phyloP scores from a whole-genome alignment of 1,284 basidiomycete genomes.

The Wolfiporia cocos region DNA sequence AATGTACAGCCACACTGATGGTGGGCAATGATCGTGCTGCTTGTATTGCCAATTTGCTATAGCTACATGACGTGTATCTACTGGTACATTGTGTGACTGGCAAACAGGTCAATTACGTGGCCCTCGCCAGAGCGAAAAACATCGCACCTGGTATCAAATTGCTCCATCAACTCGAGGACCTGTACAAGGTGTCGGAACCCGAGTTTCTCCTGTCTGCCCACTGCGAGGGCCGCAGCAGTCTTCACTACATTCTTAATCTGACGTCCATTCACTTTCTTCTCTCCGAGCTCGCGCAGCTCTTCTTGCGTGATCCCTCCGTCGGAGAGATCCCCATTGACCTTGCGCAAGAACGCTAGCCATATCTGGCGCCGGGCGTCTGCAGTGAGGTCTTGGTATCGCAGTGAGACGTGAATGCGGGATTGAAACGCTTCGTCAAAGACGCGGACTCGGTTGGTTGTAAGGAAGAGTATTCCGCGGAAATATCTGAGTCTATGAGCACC shows the following conservation, averaged over 20 bases:
- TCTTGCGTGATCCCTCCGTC: constrained; percentile 31
- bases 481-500: constrained; percentile 33
- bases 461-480: constrained; percentile 59
- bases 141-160: constrained; percentile 47
- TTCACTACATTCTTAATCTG: constrained; percentile 63
- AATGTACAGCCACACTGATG: too few species aligned
- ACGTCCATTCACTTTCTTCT: constrained; percentile 50
- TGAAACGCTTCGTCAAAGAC: constrained; percentile 66
- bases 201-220: constrained; percentile 39
- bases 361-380: constrained; percentile 46
- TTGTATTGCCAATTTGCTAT: too few species aligned
- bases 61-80: too few species aligned
- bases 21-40: too few species aligned
- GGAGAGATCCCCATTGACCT: constrained; percentile 32
- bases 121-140: too few species aligned
- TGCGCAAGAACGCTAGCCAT: constrained; percentile 52
- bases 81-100: too few species aligned
- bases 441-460: constrained; percentile 62
- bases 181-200: constrained; percentile 43
- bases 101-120: too few species aligned
- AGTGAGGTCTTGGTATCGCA: constrained; percentile 52
- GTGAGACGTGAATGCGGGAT: constrained; percentile 58
- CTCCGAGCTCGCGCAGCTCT: constrained; percentile 40
- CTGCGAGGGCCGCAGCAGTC: constrained; percentile 53
- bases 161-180: constrained; percentile 55